Percentiles rank a stretch among this genome's conserved stretches.
Conservation (phyloP, 306 rosid genomes). For the Phaseolus lunatus region DNA sequence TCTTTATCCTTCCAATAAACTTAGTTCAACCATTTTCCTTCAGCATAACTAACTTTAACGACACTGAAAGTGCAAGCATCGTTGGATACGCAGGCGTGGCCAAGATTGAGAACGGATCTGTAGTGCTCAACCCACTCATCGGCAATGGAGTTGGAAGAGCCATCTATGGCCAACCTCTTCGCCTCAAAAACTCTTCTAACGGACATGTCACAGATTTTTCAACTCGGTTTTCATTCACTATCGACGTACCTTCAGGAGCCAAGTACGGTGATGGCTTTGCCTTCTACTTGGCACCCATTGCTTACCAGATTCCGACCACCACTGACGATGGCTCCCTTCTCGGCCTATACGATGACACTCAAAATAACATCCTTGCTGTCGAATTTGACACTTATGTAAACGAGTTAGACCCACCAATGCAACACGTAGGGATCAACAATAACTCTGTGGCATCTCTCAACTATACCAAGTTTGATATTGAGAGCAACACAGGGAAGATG, state of each 20-base stretch:
- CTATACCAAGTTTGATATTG: slow-evolving; percentile 33
- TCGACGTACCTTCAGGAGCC: not conserved
- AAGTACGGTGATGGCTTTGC: slow-evolving; percentile 38
- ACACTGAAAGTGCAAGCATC: not conserved
- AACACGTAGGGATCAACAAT: slow-evolving; percentile 48
- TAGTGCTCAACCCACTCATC: slow-evolving; percentile 17
- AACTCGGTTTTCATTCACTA: not conserved
- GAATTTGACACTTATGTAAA: slow-evolving; percentile 37
- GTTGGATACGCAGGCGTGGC: not conserved
- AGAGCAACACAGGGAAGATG: not conserved
- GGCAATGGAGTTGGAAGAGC: slow-evolving; percentile 13
- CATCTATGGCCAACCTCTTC: slow-evolving; percentile 38
- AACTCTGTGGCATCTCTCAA: slow-evolving; percentile 34
- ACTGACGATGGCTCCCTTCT: slow-evolving; percentile 31
- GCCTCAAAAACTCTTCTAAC: slow-evolving; percentile 10
- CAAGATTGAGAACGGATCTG: slow-evolving; percentile 31
- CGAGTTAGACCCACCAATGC: not conserved
- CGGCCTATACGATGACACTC: slow-evolving; percentile 16
- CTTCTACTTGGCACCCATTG: slow-evolving; percentile 32
- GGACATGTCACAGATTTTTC: slow-evolving; percentile 27
- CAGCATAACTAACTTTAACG: not conserved
- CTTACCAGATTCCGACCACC: not conserved
- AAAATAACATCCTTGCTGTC: slow-evolving; percentile 10
- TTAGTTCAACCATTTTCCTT: not conserved
- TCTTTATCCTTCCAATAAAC: not conserved